These are phyloP conservation scores for Zymoseptoria ardabiliae DNA, from an alignment of 2,329 filamentous ascomycete genomes.

Conservation along the genomic window DNA sequence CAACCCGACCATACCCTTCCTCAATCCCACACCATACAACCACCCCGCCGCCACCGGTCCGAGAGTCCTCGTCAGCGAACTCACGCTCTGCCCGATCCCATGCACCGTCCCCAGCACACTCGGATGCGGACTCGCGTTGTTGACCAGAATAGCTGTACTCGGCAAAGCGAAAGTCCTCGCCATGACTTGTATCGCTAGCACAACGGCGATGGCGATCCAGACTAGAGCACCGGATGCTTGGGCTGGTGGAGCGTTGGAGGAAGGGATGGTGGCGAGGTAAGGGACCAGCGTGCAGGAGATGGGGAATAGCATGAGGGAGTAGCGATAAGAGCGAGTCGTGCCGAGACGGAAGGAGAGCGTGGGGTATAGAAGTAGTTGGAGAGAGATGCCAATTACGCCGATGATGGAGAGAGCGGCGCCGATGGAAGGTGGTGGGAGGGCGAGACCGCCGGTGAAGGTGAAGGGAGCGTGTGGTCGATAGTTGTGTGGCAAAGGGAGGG, in stretches of 20 bases:
- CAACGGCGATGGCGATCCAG: conserved; percentile 37
- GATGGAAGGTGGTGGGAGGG: conserved; percentile 41
- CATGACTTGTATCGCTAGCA: conserved; percentile 39
- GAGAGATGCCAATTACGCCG: conserved; percentile 39
- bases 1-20: conserved; percentile 47
- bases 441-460: conserved; percentile 44
- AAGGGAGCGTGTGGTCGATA: conserved; percentile 35
- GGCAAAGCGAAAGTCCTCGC: conserved; percentile 49
- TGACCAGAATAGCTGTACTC: conserved; percentile 51
- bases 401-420: conserved; percentile 43
- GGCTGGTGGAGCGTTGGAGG: conserved; percentile 31
- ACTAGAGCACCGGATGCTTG: conserved; percentile 35
- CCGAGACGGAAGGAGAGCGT: conserved; percentile 36
- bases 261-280: conserved; percentile 38
- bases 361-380: conserved; percentile 43
- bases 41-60: conserved; percentile 49
- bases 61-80: conserved; percentile 47
- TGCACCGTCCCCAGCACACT: conserved; percentile 52
- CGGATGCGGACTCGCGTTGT: conserved; percentile 53
- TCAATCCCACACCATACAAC: conserved; percentile 46
- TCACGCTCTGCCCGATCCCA: conserved; percentile 51
- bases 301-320: conserved; percentile 39
- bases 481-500: conserved; percentile 33
- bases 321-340: conserved; percentile 34
- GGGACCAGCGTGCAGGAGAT: conserved; percentile 38